Conservation (phyloP, 2,329 filamentous ascomycete species). For the Diplodia intermedia region DNA sequence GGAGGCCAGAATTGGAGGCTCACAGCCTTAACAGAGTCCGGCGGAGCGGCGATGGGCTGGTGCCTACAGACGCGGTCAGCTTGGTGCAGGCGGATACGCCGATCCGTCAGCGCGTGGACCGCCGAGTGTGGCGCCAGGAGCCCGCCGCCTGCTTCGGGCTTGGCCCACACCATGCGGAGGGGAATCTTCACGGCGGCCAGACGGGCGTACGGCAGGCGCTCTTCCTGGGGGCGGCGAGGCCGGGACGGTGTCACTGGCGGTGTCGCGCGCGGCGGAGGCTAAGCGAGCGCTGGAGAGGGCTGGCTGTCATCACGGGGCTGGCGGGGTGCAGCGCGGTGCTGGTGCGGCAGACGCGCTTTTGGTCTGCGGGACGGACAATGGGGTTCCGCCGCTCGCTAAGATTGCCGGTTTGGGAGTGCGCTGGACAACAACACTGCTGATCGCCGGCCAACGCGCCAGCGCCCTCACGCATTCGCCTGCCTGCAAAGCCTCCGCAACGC, state of each 20-base stretch:
- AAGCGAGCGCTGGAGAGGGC: slow-evolving; percentile 1
- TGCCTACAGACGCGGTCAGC: slow-evolving; percentile 28
- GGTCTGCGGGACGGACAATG: slow-evolving; percentile 16
- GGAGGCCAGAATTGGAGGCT: slow-evolving; percentile 17
- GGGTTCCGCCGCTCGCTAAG: slow-evolving; percentile 20
- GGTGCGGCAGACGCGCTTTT: slow-evolving; percentile 20
- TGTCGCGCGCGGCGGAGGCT: slow-evolving; percentile 1
- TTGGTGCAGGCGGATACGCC: slow-evolving; percentile 21
- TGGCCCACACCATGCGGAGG: not conserved
- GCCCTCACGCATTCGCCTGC: not conserved
- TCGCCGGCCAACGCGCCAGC: slow-evolving; percentile 3
- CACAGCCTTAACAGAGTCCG: slow-evolving; percentile 25
- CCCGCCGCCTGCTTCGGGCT: not conserved
- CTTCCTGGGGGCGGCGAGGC: slow-evolving; percentile 1
- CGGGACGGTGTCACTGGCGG: slow-evolving; percentile 4
- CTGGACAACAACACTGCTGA: slow-evolving; percentile 19
- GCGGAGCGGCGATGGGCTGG: slow-evolving; percentile 16
- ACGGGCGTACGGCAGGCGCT: slow-evolving; percentile 8
- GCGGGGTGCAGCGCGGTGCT: not conserved
- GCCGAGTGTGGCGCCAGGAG: slow-evolving; percentile 4
- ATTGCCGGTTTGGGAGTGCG: slow-evolving; percentile 20
- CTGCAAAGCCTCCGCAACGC: slow-evolving; percentile 9
- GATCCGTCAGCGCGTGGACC: slow-evolving; percentile 13
- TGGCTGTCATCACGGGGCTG: slow-evolving; percentile 20
- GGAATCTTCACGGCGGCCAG: slow-evolving; percentile 12